Percentiles rank a stretch among this genome's conserved stretches.
Evolutionary conservation across 768 basidiomycete genomes (phyloP).

Genomic region (Tylopilus felleus): DNA sequence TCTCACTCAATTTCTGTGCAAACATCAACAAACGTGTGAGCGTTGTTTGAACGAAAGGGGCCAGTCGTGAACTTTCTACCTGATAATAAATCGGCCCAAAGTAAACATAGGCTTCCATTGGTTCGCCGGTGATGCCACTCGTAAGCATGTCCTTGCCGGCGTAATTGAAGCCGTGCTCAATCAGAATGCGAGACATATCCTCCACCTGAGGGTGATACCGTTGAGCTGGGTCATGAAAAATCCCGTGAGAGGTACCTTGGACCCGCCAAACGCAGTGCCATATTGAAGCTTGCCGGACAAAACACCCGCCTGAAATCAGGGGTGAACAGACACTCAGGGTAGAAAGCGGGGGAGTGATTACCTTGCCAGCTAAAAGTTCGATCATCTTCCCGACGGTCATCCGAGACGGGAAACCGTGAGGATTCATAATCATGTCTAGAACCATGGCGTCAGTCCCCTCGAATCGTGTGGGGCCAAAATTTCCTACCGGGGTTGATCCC

Average conservation of each 20-base stretch:
- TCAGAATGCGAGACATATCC: constrained; percentile 95
- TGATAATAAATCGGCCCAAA: constrained; percentile 99
- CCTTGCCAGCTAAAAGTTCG: constrained; percentile 93
- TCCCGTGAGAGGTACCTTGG: constrained; percentile 57
- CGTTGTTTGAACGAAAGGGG: constrained; percentile 1
- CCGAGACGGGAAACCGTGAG: constrained; percentile 97
- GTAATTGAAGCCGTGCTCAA: constrained; percentile 95
- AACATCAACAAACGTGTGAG: background rate
- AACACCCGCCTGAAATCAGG: constrained; percentile 71
- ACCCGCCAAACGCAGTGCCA: constrained; percentile 96
- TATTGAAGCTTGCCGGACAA: constrained; percentile 86
- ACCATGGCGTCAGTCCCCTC: constrained; percentile 12
- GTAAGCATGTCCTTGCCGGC: constrained; percentile 99
- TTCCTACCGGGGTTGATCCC: constrained; percentile 83
- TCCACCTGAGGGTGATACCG: constrained; percentile 58
- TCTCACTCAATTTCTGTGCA: constrained; percentile 91
- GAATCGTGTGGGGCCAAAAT: background rate
- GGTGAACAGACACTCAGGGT: constrained; percentile 2
- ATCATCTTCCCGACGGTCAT: constrained; percentile 99
- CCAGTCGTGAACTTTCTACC: constrained; percentile 39
- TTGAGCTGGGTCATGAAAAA: constrained; percentile 8
- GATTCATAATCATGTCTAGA: constrained; percentile 98
- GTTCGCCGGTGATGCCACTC: constrained; percentile 96
- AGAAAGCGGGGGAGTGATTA: constrained; percentile 21
- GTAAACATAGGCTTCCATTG: constrained; percentile 94